Base-by-base conservation (phyloP, 2,329 filamentous ascomycete species). In the Hymenoscyphus repandus region DNA sequence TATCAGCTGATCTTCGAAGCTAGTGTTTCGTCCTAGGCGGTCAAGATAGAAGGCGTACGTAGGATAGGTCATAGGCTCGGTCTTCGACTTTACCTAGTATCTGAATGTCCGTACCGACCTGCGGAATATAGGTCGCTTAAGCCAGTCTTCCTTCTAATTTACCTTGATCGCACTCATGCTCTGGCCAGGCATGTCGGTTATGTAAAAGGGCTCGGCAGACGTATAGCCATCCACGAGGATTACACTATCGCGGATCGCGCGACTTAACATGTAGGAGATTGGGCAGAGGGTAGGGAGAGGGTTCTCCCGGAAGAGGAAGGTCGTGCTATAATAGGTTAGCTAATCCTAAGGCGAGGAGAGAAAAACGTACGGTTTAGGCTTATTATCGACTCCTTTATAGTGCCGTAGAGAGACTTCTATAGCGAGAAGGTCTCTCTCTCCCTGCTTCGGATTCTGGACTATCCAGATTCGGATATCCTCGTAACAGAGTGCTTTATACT, bases 381-480 rank as follows among this genome's bases (percentile, higher is more conserved):
- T 62, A n/a, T 58, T 62, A 51, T 62, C 55, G 12, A 55, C 55
- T 15, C 50, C 53, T 55, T 63, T 62, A 40, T 62, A 30, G 45
- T 62, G 11, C 45, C 38, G 39, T 12, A 62, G 51, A 38, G 32
- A 22, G 45, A 62, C 53, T 45, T 63, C 53, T 43, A 62, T 63
- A 0, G 50, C 54, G 2, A 62, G 54, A 18, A 61, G 33, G 43
- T 62, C 55, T 53, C 50, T 39, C 44, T 50, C 57, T 18, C 49
- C 48, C 22, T 17, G 5, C 42, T 54, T 54, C n/a, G 49, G 54
- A 45, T 61, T 59, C 49, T 50, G 11, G 1, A 61, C 54, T 9
- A 61, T 54, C 58, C 45, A 60, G 40, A 62, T 36, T 30, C 43
- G 54, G 42, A 61, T 58, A 43, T 59, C 49, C 52, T 61, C 45